Evolutionary conservation across 2,329 filamentous ascomycete genomes (phyloP), one percentile per base, ranked within the genome.

Genomic region (Arthroderma sp.): DNA sequence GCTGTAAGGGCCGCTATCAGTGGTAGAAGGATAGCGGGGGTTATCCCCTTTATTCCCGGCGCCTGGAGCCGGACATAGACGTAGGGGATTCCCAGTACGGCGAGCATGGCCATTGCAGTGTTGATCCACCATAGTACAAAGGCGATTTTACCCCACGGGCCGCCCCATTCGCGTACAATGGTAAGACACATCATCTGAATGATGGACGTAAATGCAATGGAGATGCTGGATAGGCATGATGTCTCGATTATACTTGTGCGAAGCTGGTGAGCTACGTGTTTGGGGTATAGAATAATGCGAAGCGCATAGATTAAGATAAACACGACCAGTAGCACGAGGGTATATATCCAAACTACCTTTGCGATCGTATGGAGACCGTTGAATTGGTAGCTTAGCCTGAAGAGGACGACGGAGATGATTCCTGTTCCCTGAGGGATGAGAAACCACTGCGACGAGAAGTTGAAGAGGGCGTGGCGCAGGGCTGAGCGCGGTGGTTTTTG

Each of bases 101-200:
- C 46, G n/a, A 57, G 6, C 1, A 63, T 42, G 5, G 63, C 58
- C 38, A 67, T 53, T 1, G 43, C 53, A 2, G 58, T 56, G 22
- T 58, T 55, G 9, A 64, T 55, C 64, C 65, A 69, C 65, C 66
- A 69, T 28, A 69, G 56, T 10, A 66, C 51, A 47, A 60, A 64
- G 4, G 58, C 54, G 22, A 55, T 50, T 6, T 63, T 34, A 3
- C 57, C 57, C 51, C 54, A 56, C 7, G 52, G 50, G 8, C 44
- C 40, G 11, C 54, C 52, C 49, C 57, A 61, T 43, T 59, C 56
- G 31, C 54, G 39, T 4, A 63, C 55, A 1, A 55, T 52, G 33
- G 50, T 77, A 53, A 89, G 73, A 34, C 78, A 81, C 56, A 93
- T 78, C 47, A 62, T 56, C 9, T 64, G 50, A 29, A 58, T 54